Conservation (phyloP, 2,329 filamentous ascomycete species). For the Penicillium corylophilum region DNA sequence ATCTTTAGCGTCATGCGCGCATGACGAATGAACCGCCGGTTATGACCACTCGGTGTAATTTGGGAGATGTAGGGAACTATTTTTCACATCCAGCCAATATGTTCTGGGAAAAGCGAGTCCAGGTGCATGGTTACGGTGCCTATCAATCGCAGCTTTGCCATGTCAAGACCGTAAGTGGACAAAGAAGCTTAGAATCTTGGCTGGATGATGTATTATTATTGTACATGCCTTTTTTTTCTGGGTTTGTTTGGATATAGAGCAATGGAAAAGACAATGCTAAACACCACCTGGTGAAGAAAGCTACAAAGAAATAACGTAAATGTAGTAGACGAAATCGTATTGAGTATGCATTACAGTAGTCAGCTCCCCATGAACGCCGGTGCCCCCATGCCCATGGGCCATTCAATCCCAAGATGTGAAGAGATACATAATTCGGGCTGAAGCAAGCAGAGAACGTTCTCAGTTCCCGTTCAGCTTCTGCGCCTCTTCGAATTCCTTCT, state of each 20-base stretch:
- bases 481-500: constrained; percentile 60
- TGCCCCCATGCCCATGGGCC: constrained; percentile 24
- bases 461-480: constrained; percentile 39
- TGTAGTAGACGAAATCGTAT: constrained; percentile 15
- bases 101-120: neutral
- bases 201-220: constrained; percentile 38
- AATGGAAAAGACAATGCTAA: constrained; percentile 14
- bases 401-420: constrained; percentile 12
- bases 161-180: constrained; percentile 4
- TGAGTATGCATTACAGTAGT: constrained; percentile 25
- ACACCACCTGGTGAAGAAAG: neutral
- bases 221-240: constrained; percentile 26
- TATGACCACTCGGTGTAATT: constrained; percentile 8
- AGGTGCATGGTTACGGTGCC: neutral
- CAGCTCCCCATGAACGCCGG: constrained; percentile 20
- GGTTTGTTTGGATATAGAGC: constrained; percentile 20
- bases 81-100: constrained; percentile 1
- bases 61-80: neutral
- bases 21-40: constrained; percentile 8
- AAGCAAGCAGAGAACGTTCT: constrained; percentile 4
- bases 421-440: constrained; percentile 9
- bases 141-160: neutral
- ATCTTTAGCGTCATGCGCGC: constrained; percentile 1
- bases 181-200: neutral
- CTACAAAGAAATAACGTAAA: neutral